Conservation (phyloP, 1,139 yeast genomes). For the Groenewaldozyma auringiensis region DNA sequence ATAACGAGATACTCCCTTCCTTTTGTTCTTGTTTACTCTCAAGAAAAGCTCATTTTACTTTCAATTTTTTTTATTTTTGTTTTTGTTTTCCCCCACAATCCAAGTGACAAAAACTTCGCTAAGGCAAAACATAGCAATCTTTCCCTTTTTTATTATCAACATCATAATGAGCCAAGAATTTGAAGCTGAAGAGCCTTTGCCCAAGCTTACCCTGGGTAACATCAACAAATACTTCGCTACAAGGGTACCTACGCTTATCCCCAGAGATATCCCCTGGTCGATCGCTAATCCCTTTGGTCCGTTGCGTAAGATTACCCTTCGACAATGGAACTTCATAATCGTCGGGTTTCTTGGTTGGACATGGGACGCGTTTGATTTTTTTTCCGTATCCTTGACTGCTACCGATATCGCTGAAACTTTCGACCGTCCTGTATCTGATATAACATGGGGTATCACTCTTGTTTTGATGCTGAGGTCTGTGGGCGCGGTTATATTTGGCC, state of each 20-base stretch:
- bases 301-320: constrained; percentile 37
- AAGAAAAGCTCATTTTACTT: no score
- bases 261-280: constrained; percentile 26
- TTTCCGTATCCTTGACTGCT: constrained; percentile 58
- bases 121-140: no score
- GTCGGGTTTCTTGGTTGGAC: constrained; percentile 70
- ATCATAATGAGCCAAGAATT: neutral
- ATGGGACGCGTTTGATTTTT: constrained; percentile 74
- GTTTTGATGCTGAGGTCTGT: constrained; percentile 72
- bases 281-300: constrained; percentile 51
- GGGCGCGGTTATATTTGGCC: constrained; percentile 69
- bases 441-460: constrained; percentile 76
- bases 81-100: neutral
- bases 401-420: constrained; percentile 48
- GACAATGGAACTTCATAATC: constrained; percentile 55
- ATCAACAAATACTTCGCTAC: constrained; percentile 34
- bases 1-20: no score
- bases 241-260: constrained; percentile 39
- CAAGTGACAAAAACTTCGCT: no score
- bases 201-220: constrained; percentile 19
- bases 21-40: neutral
- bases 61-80: neutral
- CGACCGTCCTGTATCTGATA: constrained; percentile 41
- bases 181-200: constrained; percentile 23
- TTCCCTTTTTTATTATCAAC: no score